Percentiles rank a stretch among this genome's conserved stretches.
phyloP scores from a whole-genome alignment of 2,329 filamentous ascomycete species.

The Ophiostoma himal-ulmi region DNA sequence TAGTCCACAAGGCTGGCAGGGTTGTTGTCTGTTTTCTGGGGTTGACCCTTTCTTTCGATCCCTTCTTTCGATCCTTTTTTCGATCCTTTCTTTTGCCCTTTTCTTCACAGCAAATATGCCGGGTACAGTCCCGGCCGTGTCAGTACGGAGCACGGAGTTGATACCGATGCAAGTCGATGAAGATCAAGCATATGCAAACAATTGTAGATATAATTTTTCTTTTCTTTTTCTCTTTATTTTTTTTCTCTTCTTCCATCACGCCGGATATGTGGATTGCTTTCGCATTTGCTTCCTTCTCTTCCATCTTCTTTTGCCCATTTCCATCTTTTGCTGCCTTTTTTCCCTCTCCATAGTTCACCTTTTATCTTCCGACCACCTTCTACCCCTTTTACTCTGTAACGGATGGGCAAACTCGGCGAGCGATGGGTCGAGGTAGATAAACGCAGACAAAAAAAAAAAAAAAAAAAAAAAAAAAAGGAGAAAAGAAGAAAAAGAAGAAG shows the following conservation, averaged over 20 bases:
- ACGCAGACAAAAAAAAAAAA: not conserved
- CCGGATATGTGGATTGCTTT: not conserved
- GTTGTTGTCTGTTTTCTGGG: not conserved
- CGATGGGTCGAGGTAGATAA: not conserved
- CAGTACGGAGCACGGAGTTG: not conserved
- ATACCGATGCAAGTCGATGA: not conserved
- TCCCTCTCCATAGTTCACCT: not conserved
- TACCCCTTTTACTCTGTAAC: not conserved
- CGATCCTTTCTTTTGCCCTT: not conserved
- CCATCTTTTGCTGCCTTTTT: no score
- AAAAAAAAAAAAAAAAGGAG: not conserved
- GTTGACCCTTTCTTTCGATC: not conserved
- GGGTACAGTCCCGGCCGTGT: not conserved
- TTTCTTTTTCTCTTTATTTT: not conserved
- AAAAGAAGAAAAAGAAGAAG: not conserved
- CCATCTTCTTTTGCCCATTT: no score
- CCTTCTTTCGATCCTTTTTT: not conserved
- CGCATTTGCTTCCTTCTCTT: not conserved
- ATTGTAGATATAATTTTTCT: not conserved
- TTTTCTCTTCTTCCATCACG: not conserved
- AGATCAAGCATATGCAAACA: not conserved
- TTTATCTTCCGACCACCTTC: not conserved
- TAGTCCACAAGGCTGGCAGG: conserved; percentile 12
- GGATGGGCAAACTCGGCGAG: not conserved
- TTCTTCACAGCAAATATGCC: not conserved